A percentile compares a stretch with the other conserved stretches of the same genome.
These are phyloP conservation scores for Xerocomellus dryophilus DNA, from an alignment of 768 basidiomycete species.

Conservation along the genomic window DNA sequence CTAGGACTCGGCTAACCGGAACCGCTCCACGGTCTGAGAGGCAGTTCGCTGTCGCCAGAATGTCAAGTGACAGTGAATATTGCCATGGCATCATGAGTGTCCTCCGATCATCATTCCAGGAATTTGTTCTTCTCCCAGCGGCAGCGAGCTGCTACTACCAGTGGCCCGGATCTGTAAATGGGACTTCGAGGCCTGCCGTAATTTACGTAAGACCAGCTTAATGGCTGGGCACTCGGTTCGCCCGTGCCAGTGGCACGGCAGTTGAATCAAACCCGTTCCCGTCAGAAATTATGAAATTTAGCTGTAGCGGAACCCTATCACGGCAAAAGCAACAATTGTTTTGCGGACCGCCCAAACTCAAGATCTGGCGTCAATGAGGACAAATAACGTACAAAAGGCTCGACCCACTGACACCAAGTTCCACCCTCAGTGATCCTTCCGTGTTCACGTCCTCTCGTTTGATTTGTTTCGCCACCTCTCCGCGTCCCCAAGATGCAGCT, in stretches of 20 bases:
- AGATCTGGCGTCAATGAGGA: conserved; percentile 29
- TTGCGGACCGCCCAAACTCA: conserved; percentile 12
- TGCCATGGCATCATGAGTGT: too few species aligned
- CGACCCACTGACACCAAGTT: background rate
- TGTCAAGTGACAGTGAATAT: background rate
- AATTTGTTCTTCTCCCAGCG: background rate
- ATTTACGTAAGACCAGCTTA: background rate
- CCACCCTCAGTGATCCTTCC: conserved; percentile 20
- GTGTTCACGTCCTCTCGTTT: conserved; percentile 33
- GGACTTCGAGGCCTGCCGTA: background rate
- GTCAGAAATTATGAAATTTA: conserved; percentile 4
- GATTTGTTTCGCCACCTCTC: background rate
- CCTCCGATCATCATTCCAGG: too few species aligned
- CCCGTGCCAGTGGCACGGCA: background rate
- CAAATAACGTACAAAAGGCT: conserved; percentile 35
- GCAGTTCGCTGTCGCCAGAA: too few species aligned
- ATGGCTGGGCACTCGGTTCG: background rate
- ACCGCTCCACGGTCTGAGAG: too few species aligned
- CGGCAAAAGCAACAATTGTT: conserved; percentile 14
- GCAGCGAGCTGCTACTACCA: too few species aligned
- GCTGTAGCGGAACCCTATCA: conserved; percentile 18
- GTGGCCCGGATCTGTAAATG: too few species aligned
- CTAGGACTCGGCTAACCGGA: too few species aligned
- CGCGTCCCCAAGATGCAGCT: conserved; percentile 10
- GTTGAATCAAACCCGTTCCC: background rate